These are phyloP conservation scores for Pezicula radicicola DNA, from an alignment of 2,329 filamentous ascomycete genomes.

Conservation along the genomic window DNA sequence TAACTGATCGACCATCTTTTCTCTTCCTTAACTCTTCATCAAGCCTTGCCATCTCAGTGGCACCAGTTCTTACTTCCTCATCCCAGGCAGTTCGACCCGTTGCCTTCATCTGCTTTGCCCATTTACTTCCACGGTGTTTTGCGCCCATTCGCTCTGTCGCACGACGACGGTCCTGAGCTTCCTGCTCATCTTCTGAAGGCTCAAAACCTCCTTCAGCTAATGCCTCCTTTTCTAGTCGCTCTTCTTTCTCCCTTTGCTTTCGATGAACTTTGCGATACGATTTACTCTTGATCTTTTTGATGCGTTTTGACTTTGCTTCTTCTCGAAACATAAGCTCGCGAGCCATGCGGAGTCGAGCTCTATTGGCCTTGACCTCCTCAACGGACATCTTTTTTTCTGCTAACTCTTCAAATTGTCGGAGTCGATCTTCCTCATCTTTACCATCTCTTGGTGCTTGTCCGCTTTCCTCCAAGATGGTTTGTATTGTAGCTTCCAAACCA, in stretches of 20 bases:
- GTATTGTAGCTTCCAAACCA: conserved; percentile 81
- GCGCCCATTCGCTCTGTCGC: conserved; percentile 69
- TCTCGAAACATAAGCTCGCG: conserved; percentile 86
- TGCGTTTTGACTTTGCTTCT: conserved; percentile 81
- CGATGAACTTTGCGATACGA: conserved; percentile 89
- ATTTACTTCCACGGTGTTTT: conserved; percentile 68
- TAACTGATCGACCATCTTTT: conserved; percentile 59
- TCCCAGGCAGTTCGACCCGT: conserved; percentile 66
- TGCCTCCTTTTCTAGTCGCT: conserved; percentile 54
- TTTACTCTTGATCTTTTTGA: conserved; percentile 99
- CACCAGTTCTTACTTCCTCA: conserved; percentile 62
- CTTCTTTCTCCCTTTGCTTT: conserved; percentile 64
- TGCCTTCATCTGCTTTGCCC: conserved; percentile 66
- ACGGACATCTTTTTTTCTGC: conserved; percentile 70
- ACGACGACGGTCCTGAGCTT: conserved; percentile 58
- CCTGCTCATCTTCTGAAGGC: conserved; percentile 61
- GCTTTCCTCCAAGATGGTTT: conserved; percentile 86
- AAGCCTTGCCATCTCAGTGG: conserved; percentile 61
- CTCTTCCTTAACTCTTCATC: conserved; percentile 65
- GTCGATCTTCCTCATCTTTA: conserved; percentile 58
- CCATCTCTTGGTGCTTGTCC: conserved; percentile 63
- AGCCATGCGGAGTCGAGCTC: conserved; percentile 72
- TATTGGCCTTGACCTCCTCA: conserved; percentile 69
- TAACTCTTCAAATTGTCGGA: conserved; percentile 66
- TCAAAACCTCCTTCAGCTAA: conserved; percentile 57